Evolutionary conservation across 169 alveolate genomes (phyloP).

Genomic region (Perkinsus chesapeaki): DNA sequence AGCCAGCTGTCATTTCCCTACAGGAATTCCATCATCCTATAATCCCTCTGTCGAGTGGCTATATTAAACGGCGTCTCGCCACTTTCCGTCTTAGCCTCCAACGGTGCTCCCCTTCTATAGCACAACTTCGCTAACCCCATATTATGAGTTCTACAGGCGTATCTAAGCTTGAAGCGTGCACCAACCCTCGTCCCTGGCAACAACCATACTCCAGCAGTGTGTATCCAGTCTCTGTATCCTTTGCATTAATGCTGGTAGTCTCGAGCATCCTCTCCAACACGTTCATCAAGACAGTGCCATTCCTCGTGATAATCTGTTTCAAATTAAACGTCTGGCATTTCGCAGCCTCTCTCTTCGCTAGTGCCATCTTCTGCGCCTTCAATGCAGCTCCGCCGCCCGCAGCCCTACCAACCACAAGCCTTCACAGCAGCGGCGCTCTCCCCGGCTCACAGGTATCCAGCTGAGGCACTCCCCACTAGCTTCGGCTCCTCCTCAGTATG

Average conservation of each 20-base stretch:
- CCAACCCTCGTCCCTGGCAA: too few relatives aligned
- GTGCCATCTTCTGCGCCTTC: conserved; percentile 10
- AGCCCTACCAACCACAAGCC: not conserved
- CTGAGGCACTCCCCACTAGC: not conserved
- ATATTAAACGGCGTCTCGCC: conserved; percentile 1
- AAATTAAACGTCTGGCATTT: conserved; percentile 31
- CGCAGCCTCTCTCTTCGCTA: not conserved
- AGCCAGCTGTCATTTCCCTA: too few relatives aligned
- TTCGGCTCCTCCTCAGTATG: not conserved
- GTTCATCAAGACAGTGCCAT: conserved; percentile 19
- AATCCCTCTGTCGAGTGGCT: not conserved
- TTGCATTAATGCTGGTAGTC: conserved; percentile 31
- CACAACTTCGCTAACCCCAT: conserved; percentile 36
- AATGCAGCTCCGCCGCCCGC: not conserved
- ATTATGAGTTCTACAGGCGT: conserved; percentile 16
- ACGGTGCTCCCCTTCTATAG: conserved; percentile 34
- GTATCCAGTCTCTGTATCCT: conserved; percentile 18
- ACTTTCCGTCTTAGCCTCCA: conserved; percentile 15
- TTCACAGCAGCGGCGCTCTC: not conserved
- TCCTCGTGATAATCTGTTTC: conserved; percentile 30
- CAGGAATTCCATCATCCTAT: not conserved
- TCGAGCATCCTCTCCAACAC: conserved; percentile 29
- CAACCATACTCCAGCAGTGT: conserved; percentile 26
- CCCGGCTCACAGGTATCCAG: not conserved
- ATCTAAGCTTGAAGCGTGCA: too few relatives aligned